phyloP scores from a whole-genome alignment of 2,329 filamentous ascomycete species.

The Nothopassalora personata region DNA sequence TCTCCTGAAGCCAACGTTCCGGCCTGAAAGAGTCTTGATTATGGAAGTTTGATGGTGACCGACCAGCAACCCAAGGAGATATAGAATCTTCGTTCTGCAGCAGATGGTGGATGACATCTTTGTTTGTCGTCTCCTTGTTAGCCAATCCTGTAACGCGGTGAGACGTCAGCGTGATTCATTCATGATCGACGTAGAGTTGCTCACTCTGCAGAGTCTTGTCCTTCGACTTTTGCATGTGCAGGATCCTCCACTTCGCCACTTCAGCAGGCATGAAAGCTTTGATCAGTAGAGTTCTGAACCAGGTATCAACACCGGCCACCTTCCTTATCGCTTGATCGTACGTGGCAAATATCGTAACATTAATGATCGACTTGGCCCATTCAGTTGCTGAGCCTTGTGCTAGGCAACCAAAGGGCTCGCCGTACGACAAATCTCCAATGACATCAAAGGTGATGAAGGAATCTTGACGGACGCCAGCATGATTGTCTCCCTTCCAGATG shows the following conservation, averaged over 20 bases:
- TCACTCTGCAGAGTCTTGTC: constrained; percentile 2
- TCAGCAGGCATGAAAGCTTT: neutral
- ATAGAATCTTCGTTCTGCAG: neutral
- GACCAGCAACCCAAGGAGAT: neutral
- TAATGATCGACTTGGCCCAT: neutral
- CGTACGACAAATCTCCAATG: constrained; percentile 14
- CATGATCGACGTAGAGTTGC: neutral
- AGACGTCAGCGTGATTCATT: no score
- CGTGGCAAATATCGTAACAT: constrained; percentile 1
- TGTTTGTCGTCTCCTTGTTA: neutral
- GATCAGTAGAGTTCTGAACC: neutral
- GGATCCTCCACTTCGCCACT: neutral
- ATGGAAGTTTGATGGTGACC: constrained; percentile 14
- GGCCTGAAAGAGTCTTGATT: constrained; percentile 23
- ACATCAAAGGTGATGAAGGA: constrained; percentile 15
- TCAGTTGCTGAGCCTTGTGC: neutral
- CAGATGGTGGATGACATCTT: constrained; percentile 3
- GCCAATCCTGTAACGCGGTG: neutral
- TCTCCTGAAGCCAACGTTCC: constrained; percentile 26
- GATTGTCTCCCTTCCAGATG: neutral
- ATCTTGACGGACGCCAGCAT: neutral
- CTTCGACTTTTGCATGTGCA: constrained; percentile 2
- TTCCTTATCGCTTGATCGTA: constrained; percentile 4
- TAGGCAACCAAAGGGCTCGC: constrained; percentile 34
- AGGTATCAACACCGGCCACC: constrained; percentile 3